phyloP scores from a whole-genome alignment of 306 rosid genomes.

The Trifolium fragiferum region DNA sequence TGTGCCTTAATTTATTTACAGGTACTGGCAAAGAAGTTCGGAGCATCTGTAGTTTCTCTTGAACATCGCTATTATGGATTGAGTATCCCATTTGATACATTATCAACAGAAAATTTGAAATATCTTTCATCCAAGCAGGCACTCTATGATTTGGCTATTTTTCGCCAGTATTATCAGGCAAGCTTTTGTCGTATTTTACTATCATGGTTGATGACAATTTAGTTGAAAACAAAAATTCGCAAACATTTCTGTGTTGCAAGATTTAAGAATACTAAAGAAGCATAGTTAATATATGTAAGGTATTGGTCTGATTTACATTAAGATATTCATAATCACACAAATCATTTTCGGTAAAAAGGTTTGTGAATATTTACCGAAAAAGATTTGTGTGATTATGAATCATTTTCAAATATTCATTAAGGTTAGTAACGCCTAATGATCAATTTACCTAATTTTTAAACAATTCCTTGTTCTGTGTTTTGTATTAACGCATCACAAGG shows the following conservation, averaged over 20 bases:
- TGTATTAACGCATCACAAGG: background rate
- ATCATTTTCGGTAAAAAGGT: no score
- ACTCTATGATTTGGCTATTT: slow-evolving; percentile 87
- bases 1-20: slow-evolving; percentile 40
- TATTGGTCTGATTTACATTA: background rate
- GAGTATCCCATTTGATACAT: slow-evolving; percentile 74
- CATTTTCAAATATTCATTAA: background rate
- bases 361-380: slow-evolving; percentile 21
- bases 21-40: slow-evolving; percentile 94
- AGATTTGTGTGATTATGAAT: slow-evolving; percentile 17
- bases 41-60: slow-evolving; percentile 87
- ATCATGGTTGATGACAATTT: slow-evolving; percentile 13
- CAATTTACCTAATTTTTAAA: background rate
- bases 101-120: slow-evolving; percentile 74
- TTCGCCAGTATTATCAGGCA: slow-evolving; percentile 89
- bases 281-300: background rate
- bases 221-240: slow-evolving; percentile 9
- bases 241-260: background rate
- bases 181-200: slow-evolving; percentile 12
- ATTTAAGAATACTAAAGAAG: background rate
- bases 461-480: no score
- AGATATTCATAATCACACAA: no score
- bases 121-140: slow-evolving; percentile 95
- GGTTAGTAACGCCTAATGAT: slow-evolving; percentile 13
- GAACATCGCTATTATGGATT: slow-evolving; percentile 96